These are phyloP conservation scores for Orbilia javanica DNA, from an alignment of 2,329 filamentous ascomycete species.

Conservation along the genomic window DNA sequence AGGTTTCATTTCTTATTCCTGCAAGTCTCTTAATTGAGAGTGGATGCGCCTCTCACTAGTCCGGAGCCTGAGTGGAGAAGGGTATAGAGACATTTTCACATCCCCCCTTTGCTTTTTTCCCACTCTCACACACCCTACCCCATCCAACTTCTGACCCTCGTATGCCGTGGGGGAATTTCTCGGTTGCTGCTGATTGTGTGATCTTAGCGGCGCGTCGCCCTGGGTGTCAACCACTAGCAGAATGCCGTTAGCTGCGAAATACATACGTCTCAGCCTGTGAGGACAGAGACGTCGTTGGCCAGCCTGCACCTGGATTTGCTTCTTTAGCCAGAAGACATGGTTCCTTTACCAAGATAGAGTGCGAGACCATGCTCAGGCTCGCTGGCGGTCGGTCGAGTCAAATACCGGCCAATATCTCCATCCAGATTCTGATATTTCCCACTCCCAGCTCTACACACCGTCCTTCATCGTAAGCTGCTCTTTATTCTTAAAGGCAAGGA, in stretches of 20 bases:
- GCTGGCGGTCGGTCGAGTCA: constrained; percentile 56
- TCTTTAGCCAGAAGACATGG: constrained; percentile 37
- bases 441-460: constrained; percentile 55
- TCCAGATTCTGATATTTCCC: constrained; percentile 52
- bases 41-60: constrained; percentile 29
- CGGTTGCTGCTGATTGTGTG: constrained; percentile 59
- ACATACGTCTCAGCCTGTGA: constrained; percentile 57
- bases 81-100: constrained; percentile 45
- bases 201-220: constrained; percentile 58
- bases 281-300: constrained; percentile 56
- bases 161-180: constrained; percentile 58
- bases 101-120: constrained; percentile 18
- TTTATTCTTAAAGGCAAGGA: constrained; percentile 56
- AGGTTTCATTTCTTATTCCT: constrained; percentile 58
- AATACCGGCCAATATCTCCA: constrained; percentile 59
- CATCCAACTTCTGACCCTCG: constrained; percentile 51
- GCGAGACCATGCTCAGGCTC: constrained; percentile 50
- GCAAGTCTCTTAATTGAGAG: constrained; percentile 49
- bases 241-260: constrained; percentile 53
- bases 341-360: constrained; percentile 58
- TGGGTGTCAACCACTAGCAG: constrained; percentile 57
- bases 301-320: constrained; percentile 50
- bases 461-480: constrained; percentile 57
- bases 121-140: not conserved
- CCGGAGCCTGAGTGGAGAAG: constrained; percentile 55